Conservation (phyloP, 768 basidiomycete species). For the Rhodotorula kratochvilovae region DNA sequence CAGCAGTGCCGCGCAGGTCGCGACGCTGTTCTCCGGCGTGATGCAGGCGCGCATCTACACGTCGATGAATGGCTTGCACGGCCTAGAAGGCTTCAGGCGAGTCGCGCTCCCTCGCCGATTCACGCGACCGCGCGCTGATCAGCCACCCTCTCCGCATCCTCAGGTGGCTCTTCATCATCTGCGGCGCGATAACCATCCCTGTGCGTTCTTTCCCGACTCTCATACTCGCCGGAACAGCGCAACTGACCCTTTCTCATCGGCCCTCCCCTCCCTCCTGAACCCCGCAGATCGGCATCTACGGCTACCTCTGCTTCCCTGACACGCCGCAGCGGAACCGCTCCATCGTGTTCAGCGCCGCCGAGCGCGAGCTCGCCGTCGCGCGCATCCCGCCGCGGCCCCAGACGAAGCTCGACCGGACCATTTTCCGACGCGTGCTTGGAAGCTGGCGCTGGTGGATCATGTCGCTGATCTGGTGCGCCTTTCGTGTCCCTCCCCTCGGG, state of each 20-base stretch:
- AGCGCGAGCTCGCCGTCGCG: slow-evolving; percentile 37
- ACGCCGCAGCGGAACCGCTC: slow-evolving; percentile 65
- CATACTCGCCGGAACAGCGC: slow-evolving; percentile 42
- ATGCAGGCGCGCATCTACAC: slow-evolving; percentile 63
- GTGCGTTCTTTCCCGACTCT: neutral
- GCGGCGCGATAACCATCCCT: slow-evolving; percentile 57
- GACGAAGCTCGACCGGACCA: slow-evolving; percentile 18
- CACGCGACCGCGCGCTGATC: no score
- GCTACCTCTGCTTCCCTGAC: slow-evolving; percentile 61
- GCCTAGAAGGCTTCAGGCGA: slow-evolving; percentile 20
- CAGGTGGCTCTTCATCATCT: slow-evolving; percentile 56
- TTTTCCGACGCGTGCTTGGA: slow-evolving; percentile 27
- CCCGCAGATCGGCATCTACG: slow-evolving; percentile 47
- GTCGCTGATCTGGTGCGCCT: slow-evolving; percentile 15
- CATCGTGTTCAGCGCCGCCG: slow-evolving; percentile 45
- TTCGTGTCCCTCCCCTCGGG: neutral
- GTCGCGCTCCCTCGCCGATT: no score
- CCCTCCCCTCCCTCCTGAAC: slow-evolving; percentile 61
- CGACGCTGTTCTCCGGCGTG: slow-evolving; percentile 56
- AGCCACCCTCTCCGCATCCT: no score
- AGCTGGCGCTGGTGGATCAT: slow-evolving; percentile 20
- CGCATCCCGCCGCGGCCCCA: slow-evolving; percentile 34
- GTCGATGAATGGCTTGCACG: slow-evolving; percentile 40
- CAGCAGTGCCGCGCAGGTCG: slow-evolving; percentile 60
- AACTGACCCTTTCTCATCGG: neutral